Conservation (phyloP, 2,329 filamentous ascomycete species). For the Penicillium sp. region DNA sequence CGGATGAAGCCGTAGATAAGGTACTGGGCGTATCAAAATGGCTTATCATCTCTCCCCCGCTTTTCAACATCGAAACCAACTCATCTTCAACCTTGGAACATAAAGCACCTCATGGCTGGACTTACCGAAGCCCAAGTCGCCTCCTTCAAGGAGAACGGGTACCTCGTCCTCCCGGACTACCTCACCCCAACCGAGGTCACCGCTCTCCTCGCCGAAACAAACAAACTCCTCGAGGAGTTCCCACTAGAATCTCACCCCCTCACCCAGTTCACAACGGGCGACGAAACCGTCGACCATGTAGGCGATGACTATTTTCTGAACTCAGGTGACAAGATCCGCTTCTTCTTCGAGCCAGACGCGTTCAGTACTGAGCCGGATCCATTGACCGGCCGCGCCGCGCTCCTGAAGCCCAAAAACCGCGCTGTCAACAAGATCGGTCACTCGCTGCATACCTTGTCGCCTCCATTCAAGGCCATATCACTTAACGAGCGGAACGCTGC, state of each 20-base stretch:
- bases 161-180: slow-evolving; percentile 79
- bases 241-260: slow-evolving; percentile 81
- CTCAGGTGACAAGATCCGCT: slow-evolving; percentile 86
- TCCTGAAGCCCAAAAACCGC: slow-evolving; percentile 74
- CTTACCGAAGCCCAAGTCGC: slow-evolving; percentile 70
- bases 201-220: slow-evolving; percentile 70
- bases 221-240: slow-evolving; percentile 71
- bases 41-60: slow-evolving; percentile 24
- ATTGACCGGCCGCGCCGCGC: slow-evolving; percentile 54
- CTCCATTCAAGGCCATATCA: slow-evolving; percentile 60
- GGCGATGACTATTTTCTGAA: slow-evolving; percentile 92
- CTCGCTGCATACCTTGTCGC: slow-evolving; percentile 67
- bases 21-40: slow-evolving; percentile 9
- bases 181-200: slow-evolving; percentile 65
- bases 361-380: slow-evolving; percentile 49
- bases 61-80: slow-evolving; percentile 11
- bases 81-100: neutral
- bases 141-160: slow-evolving; percentile 78
- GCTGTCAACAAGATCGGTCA: slow-evolving; percentile 92
- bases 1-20: slow-evolving; percentile 9
- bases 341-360: slow-evolving; percentile 96
- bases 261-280: slow-evolving; percentile 89
- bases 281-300: slow-evolving; percentile 67
- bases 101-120: slow-evolving; percentile 40
- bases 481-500: slow-evolving; percentile 51